A percentile compares a stretch with the other conserved stretches of the same genome.
phyloP scores from a whole-genome alignment of 208 protist species.

The Leishmania amazonensis region DNA sequence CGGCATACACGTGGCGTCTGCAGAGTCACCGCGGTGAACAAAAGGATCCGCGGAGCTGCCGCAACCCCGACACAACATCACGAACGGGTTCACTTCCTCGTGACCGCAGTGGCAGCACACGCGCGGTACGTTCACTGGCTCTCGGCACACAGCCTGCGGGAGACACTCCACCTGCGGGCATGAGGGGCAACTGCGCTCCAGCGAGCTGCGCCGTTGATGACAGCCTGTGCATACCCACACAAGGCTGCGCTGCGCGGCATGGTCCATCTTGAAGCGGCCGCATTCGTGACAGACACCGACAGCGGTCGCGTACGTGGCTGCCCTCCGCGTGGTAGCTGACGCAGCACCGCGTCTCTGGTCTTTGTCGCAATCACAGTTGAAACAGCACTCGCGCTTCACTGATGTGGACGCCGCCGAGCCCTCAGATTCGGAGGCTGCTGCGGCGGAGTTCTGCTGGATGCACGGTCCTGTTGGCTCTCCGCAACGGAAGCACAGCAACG shows the following conservation, averaged over 20 bases:
- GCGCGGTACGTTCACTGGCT: slow-evolving; percentile 11
- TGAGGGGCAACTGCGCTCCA: slow-evolving; percentile 74
- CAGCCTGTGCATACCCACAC: slow-evolving; percentile 81
- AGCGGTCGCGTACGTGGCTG: slow-evolving; percentile 16
- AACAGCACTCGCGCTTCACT: background rate
- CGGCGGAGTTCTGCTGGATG: background rate
- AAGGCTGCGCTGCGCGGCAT: slow-evolving; percentile 41
- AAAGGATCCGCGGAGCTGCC: slow-evolving; percentile 24
- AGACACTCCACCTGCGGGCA: slow-evolving; percentile 86
- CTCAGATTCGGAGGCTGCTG: background rate
- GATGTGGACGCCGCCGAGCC: background rate
- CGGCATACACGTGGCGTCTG: background rate
- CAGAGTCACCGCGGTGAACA: background rate
- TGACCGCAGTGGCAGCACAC: slow-evolving; percentile 41
- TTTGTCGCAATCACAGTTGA: background rate
- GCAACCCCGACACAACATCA: slow-evolving; percentile 22
- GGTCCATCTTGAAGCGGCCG: slow-evolving; percentile 45
- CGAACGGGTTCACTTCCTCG: slow-evolving; percentile 50
- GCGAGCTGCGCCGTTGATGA: slow-evolving; percentile 60
- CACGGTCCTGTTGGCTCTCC: slow-evolving; percentile 48
- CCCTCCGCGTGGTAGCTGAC: background rate
- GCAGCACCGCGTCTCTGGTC: background rate
- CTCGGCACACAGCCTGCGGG: slow-evolving; percentile 43
- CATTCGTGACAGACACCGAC: slow-evolving; percentile 62
- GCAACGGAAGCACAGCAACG: slow-evolving; percentile 70